phyloP scores from a whole-genome alignment of 208 protist species.

The Acanthamoeba comandoni region DNA sequence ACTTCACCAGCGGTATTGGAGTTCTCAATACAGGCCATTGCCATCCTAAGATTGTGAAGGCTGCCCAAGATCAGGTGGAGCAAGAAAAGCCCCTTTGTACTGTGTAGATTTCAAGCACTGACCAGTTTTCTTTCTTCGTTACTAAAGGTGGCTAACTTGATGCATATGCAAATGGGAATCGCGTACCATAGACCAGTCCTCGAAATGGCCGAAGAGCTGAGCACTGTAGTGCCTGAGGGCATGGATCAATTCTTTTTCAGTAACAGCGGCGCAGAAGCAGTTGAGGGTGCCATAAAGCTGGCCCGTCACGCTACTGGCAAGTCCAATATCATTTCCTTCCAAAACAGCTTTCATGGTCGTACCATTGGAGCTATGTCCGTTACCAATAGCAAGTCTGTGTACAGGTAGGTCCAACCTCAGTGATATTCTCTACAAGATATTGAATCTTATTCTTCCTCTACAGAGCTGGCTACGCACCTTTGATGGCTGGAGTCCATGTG shows the following conservation, averaged over 20 bases:
- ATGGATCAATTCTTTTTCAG: constrained; percentile 68
- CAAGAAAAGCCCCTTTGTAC: neutral
- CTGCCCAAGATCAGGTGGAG: constrained; percentile 41
- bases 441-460: too few species aligned
- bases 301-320: constrained; percentile 50
- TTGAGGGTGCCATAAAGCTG: constrained; percentile 40
- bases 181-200: constrained; percentile 51
- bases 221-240: constrained; percentile 34
- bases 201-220: constrained; percentile 37
- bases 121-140: too few species aligned
- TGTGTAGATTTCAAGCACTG: neutral
- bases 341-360: constrained; percentile 54
- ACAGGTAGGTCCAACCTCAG: neutral
- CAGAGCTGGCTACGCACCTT: constrained; percentile 69
- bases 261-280: constrained; percentile 61
- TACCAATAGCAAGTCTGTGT: constrained; percentile 84
- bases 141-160: constrained; percentile 11
- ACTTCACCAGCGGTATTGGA: constrained; percentile 78
- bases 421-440: too few species aligned
- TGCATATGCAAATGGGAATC: constrained; percentile 50
- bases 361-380: constrained; percentile 77
- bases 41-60: constrained; percentile 76
- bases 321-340: constrained; percentile 61
- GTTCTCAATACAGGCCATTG: constrained; percentile 77
- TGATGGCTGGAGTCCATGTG: constrained; percentile 80